Conservation (phyloP, 441 rosid genomes). For the Bruguiera hainesii region DNA sequence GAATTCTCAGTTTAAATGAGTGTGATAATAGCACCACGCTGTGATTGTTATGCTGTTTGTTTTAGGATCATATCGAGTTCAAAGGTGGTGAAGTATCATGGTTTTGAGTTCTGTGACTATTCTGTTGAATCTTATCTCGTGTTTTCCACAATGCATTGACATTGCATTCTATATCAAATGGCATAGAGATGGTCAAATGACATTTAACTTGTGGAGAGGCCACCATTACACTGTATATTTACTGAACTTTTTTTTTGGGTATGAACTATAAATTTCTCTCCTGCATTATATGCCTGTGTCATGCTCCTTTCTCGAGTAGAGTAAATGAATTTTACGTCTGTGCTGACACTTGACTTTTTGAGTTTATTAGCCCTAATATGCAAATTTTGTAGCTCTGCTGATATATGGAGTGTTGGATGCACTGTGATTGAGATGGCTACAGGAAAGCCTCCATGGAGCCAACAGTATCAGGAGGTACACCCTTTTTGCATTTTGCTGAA, state of each 20-base stretch:
- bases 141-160: not conserved
- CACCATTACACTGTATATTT: no score
- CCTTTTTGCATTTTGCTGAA: conserved; percentile 17
- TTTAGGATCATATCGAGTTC: no score
- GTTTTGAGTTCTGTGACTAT: not conserved
- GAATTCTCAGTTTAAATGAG: no score
- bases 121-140: not conserved
- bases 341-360: conserved; percentile 3
- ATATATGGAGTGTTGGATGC: conserved; percentile 98
- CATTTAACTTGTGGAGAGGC: not conserved
- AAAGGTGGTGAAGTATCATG: not conserved
- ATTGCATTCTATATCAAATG: not conserved
- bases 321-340: conserved; percentile 8
- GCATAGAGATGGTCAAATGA: not conserved
- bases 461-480: conserved; percentile 93
- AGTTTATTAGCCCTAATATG: conserved; percentile 23
- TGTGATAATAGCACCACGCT: no score
- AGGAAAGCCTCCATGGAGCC: conserved; percentile 99
- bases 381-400: conserved; percentile 72
- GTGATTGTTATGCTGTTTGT: no score
- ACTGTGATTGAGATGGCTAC: conserved; percentile 99
- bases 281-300: not conserved
- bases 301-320: not conserved
- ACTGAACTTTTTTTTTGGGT: not conserved
- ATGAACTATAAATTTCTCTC: not conserved